A percentile compares a stretch with the other conserved stretches of the same genome.
Conservation (phyloP, 352 stramenopile genomes). For the Globisporangium spiculum region DNA sequence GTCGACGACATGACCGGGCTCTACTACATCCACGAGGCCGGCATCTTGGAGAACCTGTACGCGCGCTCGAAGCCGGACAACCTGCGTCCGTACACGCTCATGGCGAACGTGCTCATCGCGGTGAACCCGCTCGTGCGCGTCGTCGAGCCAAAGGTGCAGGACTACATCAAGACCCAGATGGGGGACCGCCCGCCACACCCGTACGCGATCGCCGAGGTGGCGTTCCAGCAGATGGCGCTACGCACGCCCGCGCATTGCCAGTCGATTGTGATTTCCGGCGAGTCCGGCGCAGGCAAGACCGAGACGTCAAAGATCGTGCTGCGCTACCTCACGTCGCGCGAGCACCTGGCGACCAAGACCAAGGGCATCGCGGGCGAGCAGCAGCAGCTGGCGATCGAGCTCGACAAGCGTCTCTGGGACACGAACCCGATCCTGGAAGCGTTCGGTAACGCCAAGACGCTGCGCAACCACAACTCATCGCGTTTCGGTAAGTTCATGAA, state of each 20-base stretch:
- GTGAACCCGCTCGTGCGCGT: slow-evolving; percentile 83
- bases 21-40: slow-evolving; percentile 89
- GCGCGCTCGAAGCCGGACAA: slow-evolving; percentile 72
- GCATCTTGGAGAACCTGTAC: slow-evolving; percentile 79
- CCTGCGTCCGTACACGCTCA: slow-evolving; percentile 82
- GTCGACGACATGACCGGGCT: slow-evolving; percentile 87
- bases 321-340: slow-evolving; percentile 79
- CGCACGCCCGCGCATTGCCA: slow-evolving; percentile 78
- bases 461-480: slow-evolving; percentile 87
- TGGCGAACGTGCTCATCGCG: slow-evolving; percentile 87
- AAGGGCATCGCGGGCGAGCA: slow-evolving; percentile 31
- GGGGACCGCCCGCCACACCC: slow-evolving; percentile 77
- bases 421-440: slow-evolving; percentile 88
- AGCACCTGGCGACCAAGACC: slow-evolving; percentile 56
- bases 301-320: slow-evolving; percentile 90
- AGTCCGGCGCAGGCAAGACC: slow-evolving; percentile 85
- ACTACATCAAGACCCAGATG: slow-evolving; percentile 90
- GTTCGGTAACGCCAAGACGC: slow-evolving; percentile 87
- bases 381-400: slow-evolving; percentile 68
- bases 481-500: slow-evolving; percentile 91
- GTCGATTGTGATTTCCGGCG: slow-evolving; percentile 87
- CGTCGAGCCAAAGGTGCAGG: slow-evolving; percentile 79
- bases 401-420: slow-evolving; percentile 86
- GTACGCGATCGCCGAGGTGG: slow-evolving; percentile 84
- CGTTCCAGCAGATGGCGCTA: slow-evolving; percentile 87